A percentile compares a stretch with the other conserved stretches of the same genome.
Conservation (phyloP, 208 protist genomes). For the Endotrypanum monterogeii region DNA sequence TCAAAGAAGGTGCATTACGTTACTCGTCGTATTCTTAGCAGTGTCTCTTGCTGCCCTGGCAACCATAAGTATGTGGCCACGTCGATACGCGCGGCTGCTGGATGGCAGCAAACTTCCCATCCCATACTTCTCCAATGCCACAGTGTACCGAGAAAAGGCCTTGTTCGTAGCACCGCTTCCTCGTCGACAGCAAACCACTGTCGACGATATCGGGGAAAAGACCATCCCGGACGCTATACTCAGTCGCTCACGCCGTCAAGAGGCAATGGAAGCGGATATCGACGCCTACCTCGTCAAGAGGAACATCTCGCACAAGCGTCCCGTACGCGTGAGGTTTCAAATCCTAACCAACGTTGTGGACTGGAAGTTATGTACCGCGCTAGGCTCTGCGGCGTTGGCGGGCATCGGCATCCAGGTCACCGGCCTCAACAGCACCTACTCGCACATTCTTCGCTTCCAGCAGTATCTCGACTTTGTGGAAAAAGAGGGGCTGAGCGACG, state of each 20-base stretch:
- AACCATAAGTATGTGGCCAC: not conserved
- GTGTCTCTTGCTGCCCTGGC: not conserved
- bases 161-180: conserved; percentile 11
- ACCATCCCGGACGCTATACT: conserved; percentile 1
- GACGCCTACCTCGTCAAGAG: conserved; percentile 9
- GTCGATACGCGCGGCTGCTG: not conserved
- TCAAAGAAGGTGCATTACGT: not conserved
- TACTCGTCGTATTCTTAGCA: not conserved
- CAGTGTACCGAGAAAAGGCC: conserved; percentile 5
- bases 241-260: conserved; percentile 15
- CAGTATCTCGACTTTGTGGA: conserved; percentile 32
- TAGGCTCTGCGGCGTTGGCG: conserved; percentile 32
- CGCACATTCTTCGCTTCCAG: conserved; percentile 33
- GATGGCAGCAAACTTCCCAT: conserved; percentile 15
- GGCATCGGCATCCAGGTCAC: conserved; percentile 30
- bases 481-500: conserved; percentile 30
- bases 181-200: not conserved
- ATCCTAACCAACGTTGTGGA: conserved; percentile 27
- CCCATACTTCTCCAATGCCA: conserved; percentile 11
- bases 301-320: conserved; percentile 14
- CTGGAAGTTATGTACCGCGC: conserved; percentile 28
- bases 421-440: conserved; percentile 31
- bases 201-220: not conserved
- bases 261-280: conserved; percentile 14
- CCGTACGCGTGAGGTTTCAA: conserved; percentile 17